phyloP scores from a whole-genome alignment of 1,284 basidiomycete genomes.

The Heterobasidion irregulare region DNA sequence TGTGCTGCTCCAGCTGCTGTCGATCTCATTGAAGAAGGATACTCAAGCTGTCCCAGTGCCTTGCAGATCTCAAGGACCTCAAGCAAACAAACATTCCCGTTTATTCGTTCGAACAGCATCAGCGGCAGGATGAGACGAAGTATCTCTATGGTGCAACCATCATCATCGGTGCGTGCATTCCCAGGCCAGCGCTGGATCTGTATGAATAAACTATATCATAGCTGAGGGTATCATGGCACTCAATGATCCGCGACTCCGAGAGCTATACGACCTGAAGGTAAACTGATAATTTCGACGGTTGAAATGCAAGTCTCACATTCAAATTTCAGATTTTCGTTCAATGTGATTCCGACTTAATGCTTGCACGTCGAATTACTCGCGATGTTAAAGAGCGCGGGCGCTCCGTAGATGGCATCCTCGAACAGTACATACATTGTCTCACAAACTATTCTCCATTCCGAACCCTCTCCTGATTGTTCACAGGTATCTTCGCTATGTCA shows the following conservation, averaged over 20 bases:
- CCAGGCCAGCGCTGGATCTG: not conserved
- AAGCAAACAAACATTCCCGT: constrained; percentile 83
- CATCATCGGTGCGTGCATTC: constrained; percentile 59
- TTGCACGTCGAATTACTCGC: constrained; percentile 83
- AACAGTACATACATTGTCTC: constrained; percentile 52
- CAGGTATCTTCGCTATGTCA: constrained; percentile 87
- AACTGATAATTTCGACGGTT: constrained; percentile 13
- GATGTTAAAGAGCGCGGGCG: constrained; percentile 87
- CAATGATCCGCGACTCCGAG: constrained; percentile 70
- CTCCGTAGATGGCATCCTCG: constrained; percentile 79
- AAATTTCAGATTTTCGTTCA: constrained; percentile 63
- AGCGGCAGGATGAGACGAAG: constrained; percentile 77
- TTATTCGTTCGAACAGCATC: constrained; percentile 91
- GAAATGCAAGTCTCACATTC: not conserved
- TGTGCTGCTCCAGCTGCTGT: too few relatives aligned
- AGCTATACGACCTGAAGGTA: constrained; percentile 89
- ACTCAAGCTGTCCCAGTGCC: constrained; percentile 43
- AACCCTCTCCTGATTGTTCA: constrained; percentile 5
- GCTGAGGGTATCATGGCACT: constrained; percentile 92
- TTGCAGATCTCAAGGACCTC: constrained; percentile 79
- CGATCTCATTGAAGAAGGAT: not conserved
- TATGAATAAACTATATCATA: constrained; percentile 17
- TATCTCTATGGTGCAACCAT: constrained; percentile 96
- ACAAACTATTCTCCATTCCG: not conserved
- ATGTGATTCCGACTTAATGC: constrained; percentile 96